A percentile compares a stretch with the other conserved stretches of the same genome.
These are phyloP conservation scores for Ilyonectria destructans DNA, from an alignment of 2,329 filamentous ascomycete genomes.

Conservation along the genomic window DNA sequence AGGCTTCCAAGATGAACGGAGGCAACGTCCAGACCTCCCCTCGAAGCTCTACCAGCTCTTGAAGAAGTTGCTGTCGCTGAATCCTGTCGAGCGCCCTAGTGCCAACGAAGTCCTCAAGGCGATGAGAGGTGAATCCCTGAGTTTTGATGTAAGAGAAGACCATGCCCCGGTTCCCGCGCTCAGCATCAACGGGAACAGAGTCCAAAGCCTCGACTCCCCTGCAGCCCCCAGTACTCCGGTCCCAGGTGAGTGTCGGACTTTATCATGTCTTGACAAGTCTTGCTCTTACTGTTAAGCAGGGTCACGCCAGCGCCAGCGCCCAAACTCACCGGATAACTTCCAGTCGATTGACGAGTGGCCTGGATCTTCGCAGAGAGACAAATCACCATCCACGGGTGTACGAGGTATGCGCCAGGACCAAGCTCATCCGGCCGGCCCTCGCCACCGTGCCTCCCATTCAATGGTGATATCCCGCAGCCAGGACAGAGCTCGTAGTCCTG, in stretches of 20 bases:
- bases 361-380: conserved; percentile 37
- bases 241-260: conserved; percentile 54
- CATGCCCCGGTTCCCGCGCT: conserved; percentile 55
- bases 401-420: conserved; percentile 36
- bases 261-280: conserved; percentile 43
- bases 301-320: conserved; percentile 48
- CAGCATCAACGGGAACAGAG: conserved; percentile 62
- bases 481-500: conserved; percentile 52
- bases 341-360: conserved; percentile 42
- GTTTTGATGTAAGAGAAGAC: conserved; percentile 59
- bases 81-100: conserved; percentile 83
- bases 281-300: conserved; percentile 52
- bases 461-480: conserved; percentile 61
- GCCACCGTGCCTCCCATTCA: conserved; percentile 47
- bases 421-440: conserved; percentile 29
- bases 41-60: conserved; percentile 89
- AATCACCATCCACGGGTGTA: conserved; percentile 35
- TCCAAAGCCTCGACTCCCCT: conserved; percentile 72
- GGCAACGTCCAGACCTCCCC: conserved; percentile 86
- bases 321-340: conserved; percentile 47
- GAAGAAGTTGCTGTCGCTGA: conserved; percentile 83
- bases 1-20: conserved; percentile 85
- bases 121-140: conserved; percentile 77
- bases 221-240: conserved; percentile 65
- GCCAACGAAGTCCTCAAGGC: conserved; percentile 88